Evolutionary conservation across 1,284 basidiomycete genomes (phyloP).

Genomic region (Sanghuangporus weigelae): DNA sequence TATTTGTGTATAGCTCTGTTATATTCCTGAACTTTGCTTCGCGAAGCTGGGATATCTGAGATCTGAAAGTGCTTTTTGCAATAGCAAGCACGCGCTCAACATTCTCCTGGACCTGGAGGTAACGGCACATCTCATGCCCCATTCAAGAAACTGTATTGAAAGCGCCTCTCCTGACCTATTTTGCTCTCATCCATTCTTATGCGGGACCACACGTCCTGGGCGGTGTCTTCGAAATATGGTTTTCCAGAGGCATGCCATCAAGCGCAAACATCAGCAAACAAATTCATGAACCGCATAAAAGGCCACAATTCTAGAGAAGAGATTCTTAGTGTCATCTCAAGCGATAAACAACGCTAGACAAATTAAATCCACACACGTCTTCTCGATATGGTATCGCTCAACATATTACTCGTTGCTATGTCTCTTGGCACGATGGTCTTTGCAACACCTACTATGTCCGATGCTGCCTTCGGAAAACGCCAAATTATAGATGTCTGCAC

Average conservation of each 20-base stretch:
- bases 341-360: neutral
- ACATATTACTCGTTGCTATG: neutral
- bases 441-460: neutral
- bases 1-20: too few relatives aligned
- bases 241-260: too few relatives aligned
- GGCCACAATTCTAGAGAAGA: neutral
- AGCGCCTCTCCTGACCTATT: too few relatives aligned
- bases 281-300: neutral
- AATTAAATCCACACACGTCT: neutral
- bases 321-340: neutral
- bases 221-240: too few relatives aligned
- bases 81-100: neutral
- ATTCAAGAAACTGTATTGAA: too few relatives aligned
- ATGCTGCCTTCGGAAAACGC: neutral
- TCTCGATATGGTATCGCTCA: neutral
- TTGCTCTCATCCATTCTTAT: too few relatives aligned
- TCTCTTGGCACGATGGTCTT: neutral
- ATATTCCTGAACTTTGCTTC: too few relatives aligned
- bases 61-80: neutral
- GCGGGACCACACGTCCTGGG: too few relatives aligned
- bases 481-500: neutral
- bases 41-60: too few relatives aligned
- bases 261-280: neutral
- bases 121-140: neutral
- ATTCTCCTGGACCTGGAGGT: neutral